phyloP scores from a whole-genome alignment of 2,329 filamentous ascomycete genomes.

The Fusarium anguioides region DNA sequence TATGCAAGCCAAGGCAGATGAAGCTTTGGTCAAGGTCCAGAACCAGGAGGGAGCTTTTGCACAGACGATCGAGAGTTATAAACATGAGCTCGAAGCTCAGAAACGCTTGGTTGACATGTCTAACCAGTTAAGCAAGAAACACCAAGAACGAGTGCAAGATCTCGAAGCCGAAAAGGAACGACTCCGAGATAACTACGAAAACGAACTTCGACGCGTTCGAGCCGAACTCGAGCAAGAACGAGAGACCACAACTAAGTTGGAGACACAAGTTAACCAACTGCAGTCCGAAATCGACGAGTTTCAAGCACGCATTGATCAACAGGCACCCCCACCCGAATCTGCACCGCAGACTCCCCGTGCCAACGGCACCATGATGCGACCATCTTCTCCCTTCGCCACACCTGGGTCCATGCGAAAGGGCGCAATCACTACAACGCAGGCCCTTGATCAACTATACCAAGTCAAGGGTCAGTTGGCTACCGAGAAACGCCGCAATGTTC shows the following conservation, averaged over 20 bases:
- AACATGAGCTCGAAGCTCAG: slow-evolving; percentile 84
- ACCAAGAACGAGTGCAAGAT: slow-evolving; percentile 76
- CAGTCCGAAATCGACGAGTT: slow-evolving; percentile 66
- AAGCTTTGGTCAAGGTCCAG: slow-evolving; percentile 83
- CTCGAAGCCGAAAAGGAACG: slow-evolving; percentile 71
- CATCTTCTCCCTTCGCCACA: slow-evolving; percentile 70
- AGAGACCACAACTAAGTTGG: slow-evolving; percentile 58
- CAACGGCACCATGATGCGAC: slow-evolving; percentile 66
- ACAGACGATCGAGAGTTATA: slow-evolving; percentile 85
- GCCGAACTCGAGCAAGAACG: slow-evolving; percentile 67
- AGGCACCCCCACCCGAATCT: slow-evolving; percentile 56
- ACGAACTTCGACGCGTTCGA: slow-evolving; percentile 66
- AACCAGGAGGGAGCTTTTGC: slow-evolving; percentile 86
- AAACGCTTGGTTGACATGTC: slow-evolving; percentile 85
- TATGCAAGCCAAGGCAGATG: slow-evolving; percentile 86
- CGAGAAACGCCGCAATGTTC: slow-evolving; percentile 78
- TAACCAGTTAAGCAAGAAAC: slow-evolving; percentile 78
- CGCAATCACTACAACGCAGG: slow-evolving; percentile 69
- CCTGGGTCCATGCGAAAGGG: slow-evolving; percentile 69
- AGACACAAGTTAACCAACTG: slow-evolving; percentile 62
- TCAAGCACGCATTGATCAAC: slow-evolving; percentile 60
- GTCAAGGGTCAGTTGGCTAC: slow-evolving; percentile 78
- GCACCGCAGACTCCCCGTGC: slow-evolving; percentile 69
- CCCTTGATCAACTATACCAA: slow-evolving; percentile 72
- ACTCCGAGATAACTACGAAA: slow-evolving; percentile 73